phyloP scores from a whole-genome alignment of 2,329 filamentous ascomycete species.

The Aspergillus texensis region DNA sequence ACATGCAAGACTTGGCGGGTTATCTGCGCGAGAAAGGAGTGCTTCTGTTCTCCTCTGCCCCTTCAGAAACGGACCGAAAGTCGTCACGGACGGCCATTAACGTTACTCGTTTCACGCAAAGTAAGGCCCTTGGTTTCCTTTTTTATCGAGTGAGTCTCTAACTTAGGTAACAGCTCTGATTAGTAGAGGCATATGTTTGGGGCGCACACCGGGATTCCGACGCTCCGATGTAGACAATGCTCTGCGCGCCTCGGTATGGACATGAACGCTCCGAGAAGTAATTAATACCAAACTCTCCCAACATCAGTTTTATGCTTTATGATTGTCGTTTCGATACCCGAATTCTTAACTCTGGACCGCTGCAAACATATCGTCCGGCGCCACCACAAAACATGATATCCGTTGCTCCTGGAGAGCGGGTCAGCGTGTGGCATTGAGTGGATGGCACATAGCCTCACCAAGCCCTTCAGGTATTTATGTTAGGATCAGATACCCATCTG shows the following conservation, averaged over 20 bases:
- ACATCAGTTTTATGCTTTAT: not conserved
- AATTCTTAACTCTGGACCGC: not conserved
- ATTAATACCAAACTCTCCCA: not conserved
- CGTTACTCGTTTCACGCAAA: conserved; percentile 21
- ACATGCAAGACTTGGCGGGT: conserved; percentile 26
- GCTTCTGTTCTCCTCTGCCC: conserved; percentile 13
- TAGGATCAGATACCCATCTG: not conserved
- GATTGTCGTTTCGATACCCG: not conserved
- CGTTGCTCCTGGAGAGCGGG: not conserved
- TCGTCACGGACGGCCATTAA: conserved; percentile 8
- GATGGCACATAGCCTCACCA: not conserved
- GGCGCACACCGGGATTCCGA: conserved; percentile 28
- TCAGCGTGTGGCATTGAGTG: not conserved
- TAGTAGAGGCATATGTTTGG: conserved; percentile 24
- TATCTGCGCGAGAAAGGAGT: conserved; percentile 24
- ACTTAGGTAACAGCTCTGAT: conserved; percentile 21
- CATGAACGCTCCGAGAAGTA: not conserved
- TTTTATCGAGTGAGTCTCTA: conserved; percentile 5
- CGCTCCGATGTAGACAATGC: conserved; percentile 26
- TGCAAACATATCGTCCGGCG: not conserved
- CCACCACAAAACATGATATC: not conserved
- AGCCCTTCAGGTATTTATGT: not conserved
- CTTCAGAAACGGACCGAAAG: not conserved
- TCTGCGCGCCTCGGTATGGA: conserved; percentile 11
- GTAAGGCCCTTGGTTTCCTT: conserved; percentile 9